A percentile compares a stretch with the other conserved stretches of the same genome.
Evolutionary conservation across 1,284 basidiomycete species (phyloP).

Genomic region (Austroboletus olivaceoglutinosus): DNA sequence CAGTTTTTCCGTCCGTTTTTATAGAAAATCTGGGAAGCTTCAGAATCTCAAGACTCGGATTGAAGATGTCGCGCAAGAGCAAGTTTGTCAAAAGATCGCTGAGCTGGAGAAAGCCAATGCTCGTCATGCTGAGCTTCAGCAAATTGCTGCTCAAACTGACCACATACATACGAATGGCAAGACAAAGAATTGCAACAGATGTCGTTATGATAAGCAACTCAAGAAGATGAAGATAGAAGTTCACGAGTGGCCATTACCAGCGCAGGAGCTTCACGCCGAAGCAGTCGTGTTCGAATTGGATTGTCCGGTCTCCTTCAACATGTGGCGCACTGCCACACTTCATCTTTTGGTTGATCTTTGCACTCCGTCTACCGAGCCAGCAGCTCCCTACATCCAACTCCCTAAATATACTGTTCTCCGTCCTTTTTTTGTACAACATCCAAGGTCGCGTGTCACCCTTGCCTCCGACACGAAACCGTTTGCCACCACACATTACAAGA

Average conservation of each 20-base stretch:
- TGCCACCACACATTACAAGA: conserved; percentile 36
- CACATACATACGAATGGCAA: not conserved
- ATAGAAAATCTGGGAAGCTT: conserved; percentile 15
- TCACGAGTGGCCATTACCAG: conserved; percentile 50
- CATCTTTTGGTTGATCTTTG: conserved; percentile 37
- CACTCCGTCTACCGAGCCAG: conserved; percentile 7
- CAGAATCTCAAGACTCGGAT: conserved; percentile 31
- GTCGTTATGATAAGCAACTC: conserved; percentile 6
- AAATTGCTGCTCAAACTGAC: not conserved
- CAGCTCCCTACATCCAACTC: conserved; percentile 4
- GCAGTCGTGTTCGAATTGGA: conserved; percentile 45
- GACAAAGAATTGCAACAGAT: not conserved
- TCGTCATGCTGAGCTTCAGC: conserved; percentile 12
- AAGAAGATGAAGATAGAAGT: conserved; percentile 29
- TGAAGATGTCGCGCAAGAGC: conserved; percentile 16
- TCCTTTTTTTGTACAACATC: not conserved
- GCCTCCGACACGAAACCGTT: conserved; percentile 41
- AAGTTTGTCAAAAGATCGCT: conserved; percentile 16
- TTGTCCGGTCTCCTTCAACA: conserved; percentile 39
- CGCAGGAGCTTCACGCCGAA: conserved; percentile 19
- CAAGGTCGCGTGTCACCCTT: conserved; percentile 30
- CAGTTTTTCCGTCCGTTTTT: conserved; percentile 35
- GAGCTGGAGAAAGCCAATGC: conserved; percentile 25
- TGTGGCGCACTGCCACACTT: conserved; percentile 47
- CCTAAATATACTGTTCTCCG: conserved; percentile 16